Evolutionary conservation across 73 alveolate genomes (phyloP).

Genomic region (Paramecium tetraurelia): DNA sequence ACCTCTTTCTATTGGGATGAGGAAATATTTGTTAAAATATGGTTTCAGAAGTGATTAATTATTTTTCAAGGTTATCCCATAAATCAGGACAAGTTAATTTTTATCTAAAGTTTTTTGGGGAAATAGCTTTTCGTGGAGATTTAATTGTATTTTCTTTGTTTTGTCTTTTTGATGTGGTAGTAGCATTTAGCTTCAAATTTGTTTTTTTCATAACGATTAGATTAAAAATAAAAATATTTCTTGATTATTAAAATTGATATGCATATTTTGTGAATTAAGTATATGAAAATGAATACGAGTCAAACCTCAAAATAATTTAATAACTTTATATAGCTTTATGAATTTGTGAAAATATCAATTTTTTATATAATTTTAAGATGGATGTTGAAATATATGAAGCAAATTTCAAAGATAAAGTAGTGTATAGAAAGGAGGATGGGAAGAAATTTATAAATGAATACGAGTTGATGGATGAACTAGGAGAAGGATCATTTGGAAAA

Average conservation of each 20-base stretch:
- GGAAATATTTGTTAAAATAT: not conserved
- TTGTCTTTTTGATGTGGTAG: not conserved
- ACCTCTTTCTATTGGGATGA: not conserved
- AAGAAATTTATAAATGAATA: not conserved
- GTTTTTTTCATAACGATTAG: constrained; percentile 23
- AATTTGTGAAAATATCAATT: not conserved
- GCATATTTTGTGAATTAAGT: not conserved
- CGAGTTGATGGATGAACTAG: not conserved
- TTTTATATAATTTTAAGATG: not conserved
- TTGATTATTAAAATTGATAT: not conserved
- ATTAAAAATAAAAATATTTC: not conserved
- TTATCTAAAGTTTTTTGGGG: constrained; percentile 16
- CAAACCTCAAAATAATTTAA: not conserved
- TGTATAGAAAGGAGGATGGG: not conserved
- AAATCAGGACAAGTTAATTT: not conserved
- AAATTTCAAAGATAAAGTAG: not conserved
- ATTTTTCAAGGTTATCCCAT: not conserved
- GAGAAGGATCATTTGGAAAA: constrained; percentile 33
- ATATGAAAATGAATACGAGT: not conserved
- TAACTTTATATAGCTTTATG: not conserved
- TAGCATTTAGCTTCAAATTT: constrained; percentile 3
- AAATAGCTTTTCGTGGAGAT: not conserved
- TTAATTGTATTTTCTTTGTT: not conserved
- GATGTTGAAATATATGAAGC: constrained; percentile 12
- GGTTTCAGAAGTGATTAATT: not conserved